A percentile compares a stretch with the other conserved stretches of the same genome.
These are phyloP conservation scores for Calcarisporium arbuscula DNA, from an alignment of 2,329 filamentous ascomycete species.

Conservation along the genomic window DNA sequence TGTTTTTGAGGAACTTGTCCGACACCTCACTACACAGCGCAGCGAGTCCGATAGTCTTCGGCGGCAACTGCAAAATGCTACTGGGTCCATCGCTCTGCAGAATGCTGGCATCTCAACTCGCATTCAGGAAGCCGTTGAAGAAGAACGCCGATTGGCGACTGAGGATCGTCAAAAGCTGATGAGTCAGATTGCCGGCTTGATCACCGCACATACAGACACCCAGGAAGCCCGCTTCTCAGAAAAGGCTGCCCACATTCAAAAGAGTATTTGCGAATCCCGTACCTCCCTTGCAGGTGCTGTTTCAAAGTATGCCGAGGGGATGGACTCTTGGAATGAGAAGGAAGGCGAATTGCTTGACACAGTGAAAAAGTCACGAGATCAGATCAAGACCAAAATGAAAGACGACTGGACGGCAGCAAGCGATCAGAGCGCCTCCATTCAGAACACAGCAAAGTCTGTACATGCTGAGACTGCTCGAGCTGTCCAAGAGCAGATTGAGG, in stretches of 20 bases:
- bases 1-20: constrained; percentile 75
- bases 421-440: constrained; percentile 75
- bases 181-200: constrained; percentile 67
- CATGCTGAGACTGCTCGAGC: constrained; percentile 86
- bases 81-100: constrained; percentile 59
- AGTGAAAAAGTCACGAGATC: constrained; percentile 67
- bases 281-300: constrained; percentile 60
- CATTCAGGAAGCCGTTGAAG: constrained; percentile 63
- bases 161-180: constrained; percentile 70
- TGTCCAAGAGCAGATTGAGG: constrained; percentile 80
- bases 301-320: constrained; percentile 59
- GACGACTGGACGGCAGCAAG: constrained; percentile 80
- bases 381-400: constrained; percentile 74
- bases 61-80: constrained; percentile 64
- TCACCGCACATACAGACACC: constrained; percentile 65
- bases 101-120: constrained; percentile 60
- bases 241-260: constrained; percentile 56
- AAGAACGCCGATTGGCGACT: constrained; percentile 68
- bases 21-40: constrained; percentile 69
- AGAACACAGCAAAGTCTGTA: constrained; percentile 75
- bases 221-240: constrained; percentile 67
- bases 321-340: constrained; percentile 67
- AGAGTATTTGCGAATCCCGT: constrained; percentile 57
- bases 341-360: constrained; percentile 65
- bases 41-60: constrained; percentile 68